Evolutionary conservation across 2,329 filamentous ascomycete genomes (phyloP).

Genomic region (Paecilomyces niveus): DNA sequence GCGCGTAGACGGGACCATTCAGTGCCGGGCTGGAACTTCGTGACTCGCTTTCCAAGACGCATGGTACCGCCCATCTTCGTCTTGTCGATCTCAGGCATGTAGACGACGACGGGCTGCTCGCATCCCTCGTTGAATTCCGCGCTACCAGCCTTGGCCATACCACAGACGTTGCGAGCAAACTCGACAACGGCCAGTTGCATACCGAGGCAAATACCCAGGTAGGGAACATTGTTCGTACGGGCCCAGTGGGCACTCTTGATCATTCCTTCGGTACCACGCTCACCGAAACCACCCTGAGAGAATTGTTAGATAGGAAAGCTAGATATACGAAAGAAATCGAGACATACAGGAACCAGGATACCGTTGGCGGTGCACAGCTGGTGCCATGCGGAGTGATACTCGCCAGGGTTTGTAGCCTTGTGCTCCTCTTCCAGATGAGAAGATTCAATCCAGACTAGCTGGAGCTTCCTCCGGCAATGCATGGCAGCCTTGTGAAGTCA

Average conservation of each 20-base stretch:
- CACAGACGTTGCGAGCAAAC: conserved; percentile 69
- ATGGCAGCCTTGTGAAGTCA: conserved; percentile 50
- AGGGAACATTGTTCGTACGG: conserved; percentile 71
- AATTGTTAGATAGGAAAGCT: not conserved
- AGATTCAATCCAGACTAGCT: conserved; percentile 78
- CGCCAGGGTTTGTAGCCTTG: conserved; percentile 56
- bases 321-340: not conserved
- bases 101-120: conserved; percentile 61
- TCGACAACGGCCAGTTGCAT: conserved; percentile 94
- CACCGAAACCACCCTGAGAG: conserved; percentile 63
- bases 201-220: conserved; percentile 82
- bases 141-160: conserved; percentile 50
- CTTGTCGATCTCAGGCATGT: conserved; percentile 83
- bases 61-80: conserved; percentile 78
- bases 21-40: conserved; percentile 65
- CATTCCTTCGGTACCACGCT: conserved; percentile 82
- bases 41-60: conserved; percentile 70
- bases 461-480: conserved; percentile 71
- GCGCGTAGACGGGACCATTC: conserved; percentile 73
- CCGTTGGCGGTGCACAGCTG: conserved; percentile 59
- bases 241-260: conserved; percentile 81
- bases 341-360: conserved; percentile 46
- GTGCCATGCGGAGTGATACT: conserved; percentile 45
- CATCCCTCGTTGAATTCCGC: conserved; percentile 42
- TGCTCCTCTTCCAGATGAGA: conserved; percentile 69